Conservation (phyloP, 768 basidiomycete species). For the Dioszegia hungarica region DNA sequence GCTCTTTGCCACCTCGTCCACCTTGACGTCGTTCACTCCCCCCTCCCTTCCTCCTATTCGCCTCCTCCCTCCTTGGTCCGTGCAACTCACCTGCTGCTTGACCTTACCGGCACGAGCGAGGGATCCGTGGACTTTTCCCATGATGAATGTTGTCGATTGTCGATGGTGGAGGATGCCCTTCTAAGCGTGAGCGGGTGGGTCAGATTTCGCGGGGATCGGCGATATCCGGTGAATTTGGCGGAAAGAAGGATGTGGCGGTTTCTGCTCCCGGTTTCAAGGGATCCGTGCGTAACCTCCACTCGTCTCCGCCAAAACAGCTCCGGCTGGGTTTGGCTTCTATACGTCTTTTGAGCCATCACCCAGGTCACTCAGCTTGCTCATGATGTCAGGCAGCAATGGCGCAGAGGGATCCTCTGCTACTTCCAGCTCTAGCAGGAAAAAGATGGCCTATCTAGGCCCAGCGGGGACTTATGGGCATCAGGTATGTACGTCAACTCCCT, state of each 20-base stretch:
- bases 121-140: constrained; percentile 81
- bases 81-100: constrained; percentile 65
- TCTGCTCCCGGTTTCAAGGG: too few relatives aligned
- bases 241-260: neutral
- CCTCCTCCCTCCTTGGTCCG: neutral
- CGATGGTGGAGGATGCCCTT: neutral
- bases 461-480: constrained; percentile 40
- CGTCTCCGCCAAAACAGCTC: too few relatives aligned
- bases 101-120: constrained; percentile 99
- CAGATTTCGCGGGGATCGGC: too few relatives aligned
- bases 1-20: neutral
- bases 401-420: neutral
- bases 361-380: too few relatives aligned
- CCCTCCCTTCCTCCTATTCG: neutral
- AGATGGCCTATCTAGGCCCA: constrained; percentile 39
- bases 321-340: too few relatives aligned
- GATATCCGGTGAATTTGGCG: neutral
- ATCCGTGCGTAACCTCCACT: too few relatives aligned
- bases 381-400: neutral
- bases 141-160: constrained; percentile 27
- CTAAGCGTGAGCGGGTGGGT: too few relatives aligned
- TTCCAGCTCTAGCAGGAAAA: too few relatives aligned
- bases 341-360: too few relatives aligned
- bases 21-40: neutral
- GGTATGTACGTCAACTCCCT: constrained; percentile 14